These are phyloP conservation scores for Coemansia sp. DNA, from an alignment of 192 early-diverging fungal genomes.

Conservation along the genomic window DNA sequence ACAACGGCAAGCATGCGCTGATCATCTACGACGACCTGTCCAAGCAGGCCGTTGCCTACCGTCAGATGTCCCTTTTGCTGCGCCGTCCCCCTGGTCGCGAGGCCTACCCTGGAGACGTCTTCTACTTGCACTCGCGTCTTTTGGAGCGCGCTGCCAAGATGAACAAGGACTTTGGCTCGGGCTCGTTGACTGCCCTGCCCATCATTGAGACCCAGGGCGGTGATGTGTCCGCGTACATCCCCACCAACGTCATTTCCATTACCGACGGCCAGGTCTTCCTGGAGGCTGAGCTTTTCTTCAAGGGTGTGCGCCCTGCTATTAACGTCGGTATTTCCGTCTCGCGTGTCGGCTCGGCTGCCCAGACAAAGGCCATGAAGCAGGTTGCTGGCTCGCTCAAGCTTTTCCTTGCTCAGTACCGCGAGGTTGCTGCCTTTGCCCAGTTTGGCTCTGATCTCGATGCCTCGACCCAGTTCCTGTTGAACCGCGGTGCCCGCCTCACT, in stretches of 20 bases:
- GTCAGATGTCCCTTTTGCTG: slow-evolving; percentile 99
- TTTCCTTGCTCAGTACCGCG: slow-evolving; percentile 99
- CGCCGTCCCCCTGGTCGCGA: slow-evolving; percentile 99
- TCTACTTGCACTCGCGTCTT: slow-evolving; percentile 99
- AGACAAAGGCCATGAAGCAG: slow-evolving; percentile 99
- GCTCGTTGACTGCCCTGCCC: slow-evolving; percentile 98
- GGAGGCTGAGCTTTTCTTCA: slow-evolving; percentile 99
- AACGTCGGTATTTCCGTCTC: slow-evolving; percentile 99
- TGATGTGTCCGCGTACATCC: slow-evolving; percentile 99
- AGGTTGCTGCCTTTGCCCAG: slow-evolving; percentile 99
- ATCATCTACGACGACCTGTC: slow-evolving; percentile 99
- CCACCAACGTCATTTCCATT: slow-evolving; percentile 99
- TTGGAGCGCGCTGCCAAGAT: slow-evolving; percentile 99
- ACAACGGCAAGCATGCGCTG: slow-evolving; percentile 96
- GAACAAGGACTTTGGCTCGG: slow-evolving; percentile 92
- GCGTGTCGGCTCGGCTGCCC: slow-evolving; percentile 99
- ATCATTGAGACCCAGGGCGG: slow-evolving; percentile 99
- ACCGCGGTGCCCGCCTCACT: slow-evolving; percentile 99
- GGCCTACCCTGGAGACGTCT: slow-evolving; percentile 99
- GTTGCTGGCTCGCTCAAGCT: slow-evolving; percentile 99
- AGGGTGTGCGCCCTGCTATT: slow-evolving; percentile 99
- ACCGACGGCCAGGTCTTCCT: slow-evolving; percentile 99
- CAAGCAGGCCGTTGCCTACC: slow-evolving; percentile 99
- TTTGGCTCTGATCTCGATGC: slow-evolving; percentile 99
- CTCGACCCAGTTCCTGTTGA: slow-evolving; percentile 98